Base-by-base conservation (phyloP, 805 yeast genomes). In the Cephaloascus albidus region DNA sequence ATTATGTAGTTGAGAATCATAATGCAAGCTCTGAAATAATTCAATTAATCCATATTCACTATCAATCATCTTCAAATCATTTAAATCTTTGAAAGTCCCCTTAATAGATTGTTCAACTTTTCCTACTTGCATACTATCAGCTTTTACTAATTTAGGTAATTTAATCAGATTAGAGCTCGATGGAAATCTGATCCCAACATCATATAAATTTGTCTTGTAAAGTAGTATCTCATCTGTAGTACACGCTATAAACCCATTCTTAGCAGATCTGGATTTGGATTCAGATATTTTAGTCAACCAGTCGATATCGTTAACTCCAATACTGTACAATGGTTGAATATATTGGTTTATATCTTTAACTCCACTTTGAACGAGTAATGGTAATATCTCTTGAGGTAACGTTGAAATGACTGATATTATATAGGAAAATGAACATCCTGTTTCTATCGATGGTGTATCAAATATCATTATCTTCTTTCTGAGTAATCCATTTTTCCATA, bases 161-260 rank as follows among this genome's bases (percentile, higher is more conserved):
- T n/a, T n/a, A n/a, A n/a, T n/a, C n/a, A n/a, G n/a, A n/a, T n/a
- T n/a, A n/a, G n/a, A n/a, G n/a, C n/a, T n/a, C n/a, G n/a, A n/a
- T n/a, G n/a, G n/a, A n/a, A n/a, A n/a, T n/a, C n/a, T n/a, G 12
- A 23, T 12, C 28, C 28, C 28, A 23, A 8, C 28, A 49, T 81
- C 86, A 50, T 72, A 81, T 3, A 77, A 46, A 10, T 63, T 59
- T 14, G 51, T 50, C 45, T 78, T 81, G 43, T 70, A 75, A 48
- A 78, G 60, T 26, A 83, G 57, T 18, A 84, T 73, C 35, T 74
- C 80, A 50, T 84, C 94, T 18, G 81, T 72, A 2, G 90, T 79
- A 4, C 76, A 64, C 2, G 81, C 88, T 32, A 81, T 61, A 47
- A 60, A 80, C 2, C 74, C 71, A 14, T 50, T 36, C 14, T 26